Evolutionary conservation across 129 eudicot species (phyloP).

Genomic region (Pittosporum tobira): DNA sequence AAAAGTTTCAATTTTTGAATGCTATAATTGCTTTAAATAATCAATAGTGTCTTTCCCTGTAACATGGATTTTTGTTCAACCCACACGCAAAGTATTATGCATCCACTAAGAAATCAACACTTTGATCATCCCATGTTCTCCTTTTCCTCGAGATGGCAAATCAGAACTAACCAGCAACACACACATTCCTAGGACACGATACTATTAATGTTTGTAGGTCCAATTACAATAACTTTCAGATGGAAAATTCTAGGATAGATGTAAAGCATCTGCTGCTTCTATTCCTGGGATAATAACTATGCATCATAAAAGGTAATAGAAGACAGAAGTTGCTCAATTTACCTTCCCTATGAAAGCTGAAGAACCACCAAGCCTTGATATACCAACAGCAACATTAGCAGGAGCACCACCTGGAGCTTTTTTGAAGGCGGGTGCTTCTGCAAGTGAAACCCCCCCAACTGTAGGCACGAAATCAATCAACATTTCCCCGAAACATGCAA

Average conservation of each 20-base stretch:
- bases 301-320: background rate
- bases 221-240: background rate
- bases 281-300: background rate
- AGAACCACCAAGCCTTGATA: constrained; percentile 52
- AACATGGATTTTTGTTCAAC: background rate
- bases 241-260: background rate
- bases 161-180: background rate
- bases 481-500: constrained; percentile 54
- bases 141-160: background rate
- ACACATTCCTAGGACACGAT: background rate
- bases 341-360: constrained; percentile 63
- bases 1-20: no score
- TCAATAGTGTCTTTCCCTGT: background rate
- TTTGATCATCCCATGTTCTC: background rate
- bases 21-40: background rate
- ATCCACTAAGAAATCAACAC: no score
- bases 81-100: no score
- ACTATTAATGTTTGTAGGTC: background rate
- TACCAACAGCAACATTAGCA: constrained; percentile 50
- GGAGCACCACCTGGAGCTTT: constrained; percentile 72
- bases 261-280: background rate
- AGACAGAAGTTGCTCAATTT: background rate
- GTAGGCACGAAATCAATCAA: constrained; percentile 60
- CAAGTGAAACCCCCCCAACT: constrained; percentile 51
- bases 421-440: constrained; percentile 52